phyloP scores from a whole-genome alignment of 2,329 filamentous ascomycete genomes.

The Fonsecaea pedrosoi region DNA sequence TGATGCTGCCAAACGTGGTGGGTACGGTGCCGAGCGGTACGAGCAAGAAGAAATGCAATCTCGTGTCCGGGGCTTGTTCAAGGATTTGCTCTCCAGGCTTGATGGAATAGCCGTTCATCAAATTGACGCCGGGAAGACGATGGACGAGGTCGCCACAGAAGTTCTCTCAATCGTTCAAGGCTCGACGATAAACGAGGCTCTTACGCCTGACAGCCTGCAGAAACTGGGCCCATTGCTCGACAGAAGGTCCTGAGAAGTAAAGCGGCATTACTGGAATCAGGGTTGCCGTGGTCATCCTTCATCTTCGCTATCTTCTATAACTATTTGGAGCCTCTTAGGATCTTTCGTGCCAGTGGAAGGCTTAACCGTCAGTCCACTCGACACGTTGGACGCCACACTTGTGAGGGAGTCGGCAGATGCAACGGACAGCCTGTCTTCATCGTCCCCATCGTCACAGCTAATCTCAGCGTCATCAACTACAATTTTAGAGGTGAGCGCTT shows the following conservation, averaged over 20 bases:
- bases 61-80: conserved; percentile 77
- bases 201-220: conserved; percentile 43
- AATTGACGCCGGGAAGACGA: conserved; percentile 61
- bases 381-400: conserved; percentile 18
- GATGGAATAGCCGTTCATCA: conserved; percentile 60
- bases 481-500: conserved; percentile 21
- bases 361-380: neutral
- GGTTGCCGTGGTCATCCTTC: conserved; percentile 43
- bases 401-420: conserved; percentile 36
- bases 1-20: conserved; percentile 76
- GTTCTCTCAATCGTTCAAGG: conserved; percentile 40
- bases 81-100: conserved; percentile 52
- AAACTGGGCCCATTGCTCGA: conserved; percentile 43
- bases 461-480: conserved; percentile 32
- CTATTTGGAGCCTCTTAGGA: conserved; percentile 44
- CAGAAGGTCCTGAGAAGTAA: neutral
- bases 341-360: conserved; percentile 23
- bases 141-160: conserved; percentile 59
- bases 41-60: conserved; percentile 84
- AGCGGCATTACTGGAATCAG: neutral
- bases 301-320: conserved; percentile 64
- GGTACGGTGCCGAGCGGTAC: conserved; percentile 87
- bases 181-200: conserved; percentile 14
- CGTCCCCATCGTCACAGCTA: conserved; percentile 30
- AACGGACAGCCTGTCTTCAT: conserved; percentile 39